These are phyloP conservation scores for Streptanthus diversifolius DNA, from an alignment of 345 rosid species.

Conservation along the genomic window DNA sequence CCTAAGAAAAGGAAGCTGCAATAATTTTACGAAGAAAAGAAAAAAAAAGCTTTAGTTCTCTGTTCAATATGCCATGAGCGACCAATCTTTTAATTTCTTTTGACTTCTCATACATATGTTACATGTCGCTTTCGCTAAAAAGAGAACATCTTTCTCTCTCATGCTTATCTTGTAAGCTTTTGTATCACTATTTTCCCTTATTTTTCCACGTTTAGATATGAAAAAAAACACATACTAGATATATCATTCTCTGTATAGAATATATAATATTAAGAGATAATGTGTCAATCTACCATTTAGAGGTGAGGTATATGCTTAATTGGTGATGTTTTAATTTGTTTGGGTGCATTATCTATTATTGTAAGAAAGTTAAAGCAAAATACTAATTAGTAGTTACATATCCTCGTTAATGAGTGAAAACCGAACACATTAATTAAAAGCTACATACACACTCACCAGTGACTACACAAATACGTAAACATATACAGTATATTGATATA, in stretches of 20 bases:
- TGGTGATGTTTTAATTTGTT: background rate
- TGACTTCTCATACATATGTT: slow-evolving; percentile 20
- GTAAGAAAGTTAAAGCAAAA: background rate
- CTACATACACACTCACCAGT: background rate
- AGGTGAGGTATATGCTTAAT: background rate
- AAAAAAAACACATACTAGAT: slow-evolving; percentile 11
- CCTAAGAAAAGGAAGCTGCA: slow-evolving; percentile 31
- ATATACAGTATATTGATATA: background rate
- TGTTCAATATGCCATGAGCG: slow-evolving; percentile 26
- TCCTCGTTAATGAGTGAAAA: background rate
- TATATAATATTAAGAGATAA: background rate
- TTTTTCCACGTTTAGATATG: slow-evolving; percentile 13
- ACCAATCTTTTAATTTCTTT: slow-evolving; percentile 33
- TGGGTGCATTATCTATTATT: background rate
- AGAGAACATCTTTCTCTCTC: slow-evolving; percentile 49
- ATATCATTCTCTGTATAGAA: background rate
- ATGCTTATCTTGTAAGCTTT: slow-evolving; percentile 62
- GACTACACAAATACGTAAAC: slow-evolving; percentile 14
- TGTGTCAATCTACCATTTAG: slow-evolving; percentile 1
- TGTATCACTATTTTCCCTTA: slow-evolving; percentile 17
- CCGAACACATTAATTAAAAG: background rate
- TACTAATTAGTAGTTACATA: background rate
- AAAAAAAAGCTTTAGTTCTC: slow-evolving; percentile 2
- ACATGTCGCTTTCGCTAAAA: slow-evolving; percentile 59
- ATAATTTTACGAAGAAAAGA: slow-evolving; percentile 14